Conservation (phyloP, 1,139 yeast species). For the Magnusiomyces fungicola region DNA sequence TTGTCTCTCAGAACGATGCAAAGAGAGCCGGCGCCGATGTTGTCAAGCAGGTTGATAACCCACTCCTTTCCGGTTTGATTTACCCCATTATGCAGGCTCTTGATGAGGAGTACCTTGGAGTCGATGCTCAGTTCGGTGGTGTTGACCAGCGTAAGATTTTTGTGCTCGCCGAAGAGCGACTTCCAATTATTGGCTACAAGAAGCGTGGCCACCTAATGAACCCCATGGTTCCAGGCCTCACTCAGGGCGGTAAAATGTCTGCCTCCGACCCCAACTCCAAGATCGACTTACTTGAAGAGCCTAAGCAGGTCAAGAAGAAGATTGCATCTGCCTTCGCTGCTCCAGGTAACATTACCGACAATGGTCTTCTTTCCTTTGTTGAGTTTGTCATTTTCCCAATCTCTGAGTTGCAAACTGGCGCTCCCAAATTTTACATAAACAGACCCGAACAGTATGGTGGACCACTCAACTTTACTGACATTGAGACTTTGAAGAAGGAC, state of each 20-base stretch:
- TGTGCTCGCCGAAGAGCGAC: conserved; percentile 92
- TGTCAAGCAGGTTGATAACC: conserved; percentile 94
- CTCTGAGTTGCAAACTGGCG: conserved; percentile 55
- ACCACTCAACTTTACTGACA: conserved; percentile 60
- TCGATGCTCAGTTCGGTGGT: conserved; percentile 97
- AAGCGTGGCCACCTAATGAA: conserved; percentile 98
- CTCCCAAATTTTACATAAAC: conserved; percentile 59
- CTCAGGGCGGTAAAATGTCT: conserved; percentile 97
- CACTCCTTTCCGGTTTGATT: conserved; percentile 85
- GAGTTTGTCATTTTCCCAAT: conserved; percentile 83
- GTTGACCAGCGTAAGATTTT: conserved; percentile 98
- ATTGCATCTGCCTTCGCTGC: conserved; percentile 90
- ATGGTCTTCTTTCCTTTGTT: conserved; percentile 81
- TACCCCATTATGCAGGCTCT: conserved; percentile 99
- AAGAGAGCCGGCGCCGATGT: conserved; percentile 99
- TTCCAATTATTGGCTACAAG: conserved; percentile 81
- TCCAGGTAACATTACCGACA: conserved; percentile 87
- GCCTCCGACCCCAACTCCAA: conserved; percentile 98
- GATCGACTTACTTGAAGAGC: conserved; percentile 86
- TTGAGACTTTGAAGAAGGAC: conserved; percentile 66
- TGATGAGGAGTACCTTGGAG: conserved; percentile 84
- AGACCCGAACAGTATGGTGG: conserved; percentile 99
- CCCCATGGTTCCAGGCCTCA: conserved; percentile 96
- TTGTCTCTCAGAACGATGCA: conserved; percentile 89
- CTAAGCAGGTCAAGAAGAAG: conserved; percentile 82